Evolutionary conservation across 768 basidiomycete species (phyloP).

Genomic region (Tylopilus sp.): DNA sequence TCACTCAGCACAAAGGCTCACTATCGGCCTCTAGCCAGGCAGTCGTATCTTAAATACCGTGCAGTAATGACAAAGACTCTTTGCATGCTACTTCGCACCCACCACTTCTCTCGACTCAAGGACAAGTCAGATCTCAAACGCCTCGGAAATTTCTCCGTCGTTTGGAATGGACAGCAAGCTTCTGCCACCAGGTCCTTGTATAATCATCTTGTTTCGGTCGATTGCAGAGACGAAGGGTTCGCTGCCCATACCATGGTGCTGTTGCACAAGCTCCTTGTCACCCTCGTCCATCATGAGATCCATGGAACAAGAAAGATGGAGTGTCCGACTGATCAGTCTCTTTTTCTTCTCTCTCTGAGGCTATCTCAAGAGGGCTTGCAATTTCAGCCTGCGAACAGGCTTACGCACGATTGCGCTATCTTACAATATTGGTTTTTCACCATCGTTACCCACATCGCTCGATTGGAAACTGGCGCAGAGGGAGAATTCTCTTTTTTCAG

Average conservation of each 20-base stretch:
- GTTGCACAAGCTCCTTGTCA: no score
- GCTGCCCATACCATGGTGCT: no score
- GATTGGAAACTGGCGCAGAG: background rate
- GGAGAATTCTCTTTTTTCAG: background rate
- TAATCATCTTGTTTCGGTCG: no score
- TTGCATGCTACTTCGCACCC: background rate
- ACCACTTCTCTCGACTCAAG: background rate
- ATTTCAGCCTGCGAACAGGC: no score
- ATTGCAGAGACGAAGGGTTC: no score
- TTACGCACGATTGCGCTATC: no score
- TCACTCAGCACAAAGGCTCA: background rate
- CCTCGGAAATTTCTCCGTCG: conserved; percentile 5
- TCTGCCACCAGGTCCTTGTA: no score
- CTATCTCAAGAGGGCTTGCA: no score
- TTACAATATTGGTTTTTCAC: background rate
- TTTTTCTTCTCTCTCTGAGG: no score
- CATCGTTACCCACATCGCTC: background rate
- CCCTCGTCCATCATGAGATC: no score
- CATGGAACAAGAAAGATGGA: no score
- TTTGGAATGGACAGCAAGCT: no score
- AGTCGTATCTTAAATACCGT: background rate
- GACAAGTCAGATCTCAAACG: background rate
- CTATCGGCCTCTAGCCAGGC: background rate
- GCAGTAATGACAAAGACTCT: background rate
- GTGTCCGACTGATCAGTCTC: background rate